Conservation (phyloP, 176 grass and related monocot genomes). For the Stipa capillata region DNA sequence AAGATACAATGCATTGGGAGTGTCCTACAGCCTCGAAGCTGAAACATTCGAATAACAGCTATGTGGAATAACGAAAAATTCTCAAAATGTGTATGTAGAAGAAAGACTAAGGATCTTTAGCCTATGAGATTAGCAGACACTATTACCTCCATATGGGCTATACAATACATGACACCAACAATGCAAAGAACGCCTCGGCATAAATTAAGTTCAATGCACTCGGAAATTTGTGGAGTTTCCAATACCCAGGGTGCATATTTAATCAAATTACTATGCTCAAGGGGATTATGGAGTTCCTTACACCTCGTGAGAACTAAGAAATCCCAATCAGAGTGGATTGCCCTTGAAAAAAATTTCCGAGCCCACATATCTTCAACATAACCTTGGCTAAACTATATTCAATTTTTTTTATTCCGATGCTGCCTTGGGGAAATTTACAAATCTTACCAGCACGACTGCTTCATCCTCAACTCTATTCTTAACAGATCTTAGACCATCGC, state of each 20-base stretch:
- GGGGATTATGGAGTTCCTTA: neutral
- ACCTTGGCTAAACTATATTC: neutral
- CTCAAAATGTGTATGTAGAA: too few species aligned
- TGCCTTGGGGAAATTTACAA: neutral
- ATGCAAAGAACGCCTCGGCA: neutral
- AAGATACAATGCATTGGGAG: too few species aligned
- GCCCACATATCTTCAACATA: neutral
- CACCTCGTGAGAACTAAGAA: neutral
- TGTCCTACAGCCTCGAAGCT: too few species aligned
- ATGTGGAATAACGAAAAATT: too few species aligned
- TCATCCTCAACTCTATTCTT: conserved; percentile 88
- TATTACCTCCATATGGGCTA: neutral
- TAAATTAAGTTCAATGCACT: neutral
- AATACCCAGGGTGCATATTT: neutral
- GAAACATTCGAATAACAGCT: too few species aligned
- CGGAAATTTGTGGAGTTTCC: neutral
- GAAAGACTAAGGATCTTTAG: neutral
- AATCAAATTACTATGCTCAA: neutral
- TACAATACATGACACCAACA: neutral
- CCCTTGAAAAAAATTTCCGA: neutral
- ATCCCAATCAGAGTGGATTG: too few species aligned
- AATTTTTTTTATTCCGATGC: neutral
- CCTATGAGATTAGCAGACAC: neutral
- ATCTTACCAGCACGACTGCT: conserved; percentile 65
- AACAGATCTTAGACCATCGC: conserved; percentile 83